Evolutionary conservation across 2,329 filamentous ascomycete species (phyloP), one percentile per base, ranked within the genome.

Genomic region (Microdochium bolleyi): DNA sequence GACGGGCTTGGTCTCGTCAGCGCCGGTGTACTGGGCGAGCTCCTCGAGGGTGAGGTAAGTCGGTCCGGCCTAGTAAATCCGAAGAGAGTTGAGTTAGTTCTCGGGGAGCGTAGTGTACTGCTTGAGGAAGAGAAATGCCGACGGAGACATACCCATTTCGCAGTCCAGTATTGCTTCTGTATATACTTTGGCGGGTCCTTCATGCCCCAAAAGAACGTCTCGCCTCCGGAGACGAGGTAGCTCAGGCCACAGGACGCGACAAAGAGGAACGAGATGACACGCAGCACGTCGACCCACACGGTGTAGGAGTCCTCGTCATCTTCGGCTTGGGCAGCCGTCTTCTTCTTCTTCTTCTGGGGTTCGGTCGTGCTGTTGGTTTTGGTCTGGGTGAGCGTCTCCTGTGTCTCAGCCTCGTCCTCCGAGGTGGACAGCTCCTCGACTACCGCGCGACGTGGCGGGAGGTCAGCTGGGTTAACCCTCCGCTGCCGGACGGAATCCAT

Each of bases 11-110:
- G 71, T 68, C 10, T 84, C 74, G 69, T 96, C 84, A 54, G 74
- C 79, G 72, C 94, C 95, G 71, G 95, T 85, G 77, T 88, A 95
- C 50, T 74, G 67, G 48, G 79, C 68, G 49, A 99, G 84, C 67
- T 96, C 78, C 21, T 77, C 74, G 53, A 88, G 86, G 1, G 90
- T 96, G 38, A 97, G 78, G 65, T 79, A 73, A 50, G 88, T 57
- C 14, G 89, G 88, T 1, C 77, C 76, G 54, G 68, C 64, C 78
- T 83, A 59, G 52, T 3, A 76, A 74, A 57, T 69, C 66, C 74
- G 77, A 19, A n/a, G 34, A 4, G 49, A 56, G 56, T 46, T 48
- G 56, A 49, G 48, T 51, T 34, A 56, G 48, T 24, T 19, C 30
- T 24, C 46, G 16, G 50, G 30, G 19, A 49, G n/a, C 49, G 27